These are phyloP conservation scores for Puccinia triticina DNA, from an alignment of 1,284 basidiomycete genomes.

Conservation along the genomic window DNA sequence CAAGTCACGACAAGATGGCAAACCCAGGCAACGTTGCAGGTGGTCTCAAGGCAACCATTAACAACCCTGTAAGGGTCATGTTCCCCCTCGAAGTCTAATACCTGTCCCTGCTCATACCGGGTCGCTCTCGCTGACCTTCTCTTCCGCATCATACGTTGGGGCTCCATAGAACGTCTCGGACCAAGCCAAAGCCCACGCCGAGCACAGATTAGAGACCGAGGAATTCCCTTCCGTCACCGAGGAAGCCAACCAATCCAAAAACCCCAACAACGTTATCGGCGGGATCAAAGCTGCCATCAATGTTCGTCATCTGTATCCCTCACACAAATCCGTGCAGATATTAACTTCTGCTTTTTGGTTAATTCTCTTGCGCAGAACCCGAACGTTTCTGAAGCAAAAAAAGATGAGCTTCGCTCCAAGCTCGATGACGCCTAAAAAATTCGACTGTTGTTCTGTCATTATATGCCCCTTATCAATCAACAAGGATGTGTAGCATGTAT, in stretches of 20 bases:
- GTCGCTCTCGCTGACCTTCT: too few species aligned
- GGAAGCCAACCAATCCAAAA: neutral
- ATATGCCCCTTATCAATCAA: too few species aligned
- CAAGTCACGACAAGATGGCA: conserved; percentile 20
- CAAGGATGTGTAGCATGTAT: too few species aligned
- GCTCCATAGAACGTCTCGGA: conserved; percentile 38
- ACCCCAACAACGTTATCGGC: conserved; percentile 34
- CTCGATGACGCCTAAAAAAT: conserved; percentile 24
- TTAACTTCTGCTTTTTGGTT: neutral
- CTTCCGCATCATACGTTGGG: too few species aligned
- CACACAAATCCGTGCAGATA: neutral
- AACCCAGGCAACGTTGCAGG: conserved; percentile 37
- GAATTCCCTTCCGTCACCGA: neutral
- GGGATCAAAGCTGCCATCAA: conserved; percentile 46
- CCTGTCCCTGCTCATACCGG: too few species aligned
- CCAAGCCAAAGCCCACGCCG: conserved; percentile 39
- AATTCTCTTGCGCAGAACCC: conserved; percentile 25
- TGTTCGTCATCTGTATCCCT: neutral
- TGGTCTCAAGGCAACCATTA: conserved; percentile 48
- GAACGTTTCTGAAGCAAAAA: conserved; percentile 45
- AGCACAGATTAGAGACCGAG: conserved; percentile 37
- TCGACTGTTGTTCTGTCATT: too few species aligned
- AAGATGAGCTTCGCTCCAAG: conserved; percentile 32
- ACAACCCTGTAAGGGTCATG: conserved; percentile 32
- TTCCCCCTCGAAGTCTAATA: too few species aligned